Conservation (phyloP, 768 basidiomycete genomes). For the Cytidiella melzeri region DNA sequence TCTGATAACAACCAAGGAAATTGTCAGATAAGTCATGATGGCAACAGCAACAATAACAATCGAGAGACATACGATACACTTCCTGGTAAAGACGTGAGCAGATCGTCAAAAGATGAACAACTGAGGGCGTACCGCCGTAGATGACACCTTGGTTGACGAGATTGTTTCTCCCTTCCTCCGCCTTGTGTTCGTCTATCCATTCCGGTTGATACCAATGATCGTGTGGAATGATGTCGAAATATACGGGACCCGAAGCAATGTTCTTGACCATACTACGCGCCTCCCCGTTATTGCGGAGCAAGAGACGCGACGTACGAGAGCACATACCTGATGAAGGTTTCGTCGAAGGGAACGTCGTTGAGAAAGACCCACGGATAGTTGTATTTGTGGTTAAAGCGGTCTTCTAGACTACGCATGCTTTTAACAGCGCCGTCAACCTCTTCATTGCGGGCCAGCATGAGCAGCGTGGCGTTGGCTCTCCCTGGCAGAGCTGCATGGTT, state of each 20-base stretch:
- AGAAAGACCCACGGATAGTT: conserved; percentile 86
- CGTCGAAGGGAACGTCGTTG: conserved; percentile 76
- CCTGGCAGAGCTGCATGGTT: conserved; percentile 1
- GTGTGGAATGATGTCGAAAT: conserved; percentile 52
- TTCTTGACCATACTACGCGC: conserved; percentile 19
- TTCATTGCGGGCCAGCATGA: conserved; percentile 58
- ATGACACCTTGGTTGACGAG: conserved; percentile 44
- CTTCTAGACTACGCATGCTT: conserved; percentile 75
- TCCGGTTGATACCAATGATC: conserved; percentile 68
- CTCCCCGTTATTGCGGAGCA: too few relatives aligned
- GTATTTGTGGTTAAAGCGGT: conserved; percentile 75
- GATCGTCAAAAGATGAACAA: conserved; percentile 2
- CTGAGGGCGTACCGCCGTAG: conserved; percentile 38
- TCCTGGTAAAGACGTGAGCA: conserved; percentile 21
- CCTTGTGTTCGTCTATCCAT: conserved; percentile 66
- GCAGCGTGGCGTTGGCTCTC: conserved; percentile 28
- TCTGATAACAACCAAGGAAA: too few relatives aligned
- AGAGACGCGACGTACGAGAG: too few relatives aligned
- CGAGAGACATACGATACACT: too few relatives aligned
- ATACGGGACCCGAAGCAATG: conserved; percentile 30
- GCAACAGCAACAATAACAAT: too few relatives aligned
- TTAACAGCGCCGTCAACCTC: conserved; percentile 52
- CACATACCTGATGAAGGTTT: conserved; percentile 65
- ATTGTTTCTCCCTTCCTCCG: conserved; percentile 42
- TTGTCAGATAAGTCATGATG: background rate